Percentiles rank a stretch among this genome's conserved stretches.
These are phyloP conservation scores for Colletotrichum agaves DNA, from an alignment of 2,329 filamentous ascomycete genomes.

Conservation along the genomic window DNA sequence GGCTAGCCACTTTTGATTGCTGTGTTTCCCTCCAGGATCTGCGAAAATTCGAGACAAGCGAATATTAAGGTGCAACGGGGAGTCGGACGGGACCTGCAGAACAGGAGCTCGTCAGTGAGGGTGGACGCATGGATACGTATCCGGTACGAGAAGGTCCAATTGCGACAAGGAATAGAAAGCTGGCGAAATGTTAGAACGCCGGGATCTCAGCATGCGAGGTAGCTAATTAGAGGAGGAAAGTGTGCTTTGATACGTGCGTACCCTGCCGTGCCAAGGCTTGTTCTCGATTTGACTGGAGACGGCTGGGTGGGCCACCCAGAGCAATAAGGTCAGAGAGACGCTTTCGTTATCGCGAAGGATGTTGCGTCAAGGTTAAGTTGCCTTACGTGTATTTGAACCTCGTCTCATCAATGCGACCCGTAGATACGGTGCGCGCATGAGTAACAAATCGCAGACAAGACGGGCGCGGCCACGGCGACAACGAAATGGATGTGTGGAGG, in stretches of 20 bases:
- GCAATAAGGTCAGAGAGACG: constrained; percentile 14
- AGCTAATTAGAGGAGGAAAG: not conserved
- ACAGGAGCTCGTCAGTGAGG: constrained; percentile 10
- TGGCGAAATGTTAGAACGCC: constrained; percentile 3
- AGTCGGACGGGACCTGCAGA: constrained; percentile 19
- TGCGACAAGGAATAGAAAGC: constrained; percentile 7
- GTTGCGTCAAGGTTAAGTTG: not conserved
- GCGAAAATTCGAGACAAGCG: constrained; percentile 21
- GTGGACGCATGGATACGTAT: not conserved
- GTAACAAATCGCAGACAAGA: not conserved
- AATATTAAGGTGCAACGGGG: constrained; percentile 13
- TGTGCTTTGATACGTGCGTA: constrained; percentile 22
- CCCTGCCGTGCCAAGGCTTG: constrained; percentile 8
- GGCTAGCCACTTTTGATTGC: not conserved
- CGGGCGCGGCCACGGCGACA: not conserved
- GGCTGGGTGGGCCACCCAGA: constrained; percentile 14
- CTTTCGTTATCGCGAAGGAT: constrained; percentile 23
- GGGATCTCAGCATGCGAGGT: constrained; percentile 19
- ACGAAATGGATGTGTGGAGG: constrained; percentile 17
- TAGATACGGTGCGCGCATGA: constrained; percentile 10
- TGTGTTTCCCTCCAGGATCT: constrained; percentile 3
- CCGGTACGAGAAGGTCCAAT: not conserved
- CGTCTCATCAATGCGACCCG: constrained; percentile 5
- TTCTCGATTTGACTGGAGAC: not conserved
- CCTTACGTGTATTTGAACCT: not conserved